Conservation (phyloP, 2,329 filamentous ascomycete species). For the Colletotrichum theobromicola region DNA sequence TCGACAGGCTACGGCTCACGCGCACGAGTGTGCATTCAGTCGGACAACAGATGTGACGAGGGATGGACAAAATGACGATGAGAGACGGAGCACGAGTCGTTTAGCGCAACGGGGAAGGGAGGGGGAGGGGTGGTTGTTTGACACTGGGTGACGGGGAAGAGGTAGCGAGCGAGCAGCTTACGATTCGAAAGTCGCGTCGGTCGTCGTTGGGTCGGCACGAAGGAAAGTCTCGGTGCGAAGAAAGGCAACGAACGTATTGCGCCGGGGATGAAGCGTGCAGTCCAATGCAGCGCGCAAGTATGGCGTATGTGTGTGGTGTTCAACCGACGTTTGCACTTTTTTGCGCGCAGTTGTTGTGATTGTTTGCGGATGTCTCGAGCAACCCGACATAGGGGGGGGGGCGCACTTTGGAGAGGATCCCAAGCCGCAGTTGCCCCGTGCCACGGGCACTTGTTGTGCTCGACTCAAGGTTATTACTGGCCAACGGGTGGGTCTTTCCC, state of each 20-base stretch:
- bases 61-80: neutral
- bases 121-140: constrained; percentile 8
- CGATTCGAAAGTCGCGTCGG: neutral
- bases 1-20: neutral
- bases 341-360: constrained; percentile 9
- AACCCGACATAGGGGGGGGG: constrained; percentile 15
- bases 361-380: constrained; percentile 8
- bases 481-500: neutral
- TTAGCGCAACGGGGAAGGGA: constrained; percentile 2
- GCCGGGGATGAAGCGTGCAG: neutral
- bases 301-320: neutral
- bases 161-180: neutral
- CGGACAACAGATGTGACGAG: neutral
- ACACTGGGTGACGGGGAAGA: neutral
- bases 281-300: neutral
- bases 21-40: neutral
- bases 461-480: constrained; percentile 4
- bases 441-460: neutral
- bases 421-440: constrained; percentile 17
- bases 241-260: neutral
- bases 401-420: neutral
- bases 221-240: constrained; percentile 8
- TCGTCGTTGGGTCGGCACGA: neutral
- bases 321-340: neutral
- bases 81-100: constrained; percentile 3